These are phyloP conservation scores for Globisporangium acanthophoron DNA, from an alignment of 352 stramenopile genomes.

Conservation along the genomic window DNA sequence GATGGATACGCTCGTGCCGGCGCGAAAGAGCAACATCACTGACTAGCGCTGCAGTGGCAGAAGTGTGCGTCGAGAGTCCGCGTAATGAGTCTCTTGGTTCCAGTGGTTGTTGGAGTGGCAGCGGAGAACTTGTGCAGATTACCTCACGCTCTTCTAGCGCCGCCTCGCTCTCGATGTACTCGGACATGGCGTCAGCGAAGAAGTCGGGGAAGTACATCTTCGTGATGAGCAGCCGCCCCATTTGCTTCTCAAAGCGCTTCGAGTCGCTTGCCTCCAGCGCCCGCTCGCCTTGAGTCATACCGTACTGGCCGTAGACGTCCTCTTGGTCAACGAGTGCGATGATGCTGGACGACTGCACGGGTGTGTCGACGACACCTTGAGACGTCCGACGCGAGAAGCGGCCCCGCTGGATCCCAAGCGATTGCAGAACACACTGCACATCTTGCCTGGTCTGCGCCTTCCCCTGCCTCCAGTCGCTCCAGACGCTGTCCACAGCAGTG, in stretches of 20 bases:
- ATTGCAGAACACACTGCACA: conserved; percentile 12
- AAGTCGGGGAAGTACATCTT: conserved; percentile 31
- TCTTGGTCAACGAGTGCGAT: conserved; percentile 1
- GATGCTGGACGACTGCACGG: not conserved
- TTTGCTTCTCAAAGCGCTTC: conserved; percentile 8
- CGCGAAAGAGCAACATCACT: not conserved
- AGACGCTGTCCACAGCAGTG: conserved; percentile 24
- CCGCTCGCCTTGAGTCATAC: not conserved
- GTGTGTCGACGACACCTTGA: not conserved
- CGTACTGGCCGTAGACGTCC: conserved; percentile 3
- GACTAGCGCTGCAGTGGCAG: conserved; percentile 3
- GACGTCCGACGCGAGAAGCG: conserved; percentile 9
- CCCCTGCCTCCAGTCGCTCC: conserved; percentile 40
- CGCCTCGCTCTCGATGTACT: conserved; percentile 12
- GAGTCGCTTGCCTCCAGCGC: not conserved
- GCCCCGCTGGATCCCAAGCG: conserved; percentile 9
- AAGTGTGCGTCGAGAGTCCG: no score
- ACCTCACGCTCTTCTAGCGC: not conserved
- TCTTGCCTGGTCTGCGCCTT: conserved; percentile 19
- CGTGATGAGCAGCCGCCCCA: conserved; percentile 25
- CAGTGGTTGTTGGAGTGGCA: not conserved
- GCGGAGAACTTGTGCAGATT: not conserved
- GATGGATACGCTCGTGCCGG: conserved; percentile 1
- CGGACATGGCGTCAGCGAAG: conserved; percentile 15
- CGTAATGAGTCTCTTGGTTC: not conserved